Conservation (phyloP, 2,329 filamentous ascomycete genomes). For the Fusarium nanum region DNA sequence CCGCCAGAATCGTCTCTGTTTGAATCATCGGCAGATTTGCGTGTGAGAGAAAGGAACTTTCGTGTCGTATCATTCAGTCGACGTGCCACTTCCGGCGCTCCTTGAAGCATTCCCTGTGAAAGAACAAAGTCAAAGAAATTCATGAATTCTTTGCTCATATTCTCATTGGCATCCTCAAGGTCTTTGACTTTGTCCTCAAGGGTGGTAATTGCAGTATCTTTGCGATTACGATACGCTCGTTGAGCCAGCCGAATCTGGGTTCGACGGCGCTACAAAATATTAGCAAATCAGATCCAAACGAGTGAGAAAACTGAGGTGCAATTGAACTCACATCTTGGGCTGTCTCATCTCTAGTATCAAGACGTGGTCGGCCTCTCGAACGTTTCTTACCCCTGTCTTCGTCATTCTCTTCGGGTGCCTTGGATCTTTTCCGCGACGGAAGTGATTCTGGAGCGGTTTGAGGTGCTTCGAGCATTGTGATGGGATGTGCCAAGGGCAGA, state of each 20-base stretch:
- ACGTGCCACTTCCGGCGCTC: conserved; percentile 66
- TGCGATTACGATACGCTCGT: conserved; percentile 84
- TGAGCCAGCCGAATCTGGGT: conserved; percentile 91
- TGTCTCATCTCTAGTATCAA: conserved; percentile 82
- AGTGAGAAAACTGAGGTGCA: background rate
- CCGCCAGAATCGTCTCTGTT: conserved; percentile 14
- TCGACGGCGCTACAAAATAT: conserved; percentile 72
- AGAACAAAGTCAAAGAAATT: conserved; percentile 72
- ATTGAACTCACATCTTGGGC: conserved; percentile 75
- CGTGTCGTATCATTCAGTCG: conserved; percentile 68
- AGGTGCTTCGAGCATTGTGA: conserved; percentile 23
- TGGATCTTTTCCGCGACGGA: conserved; percentile 42
- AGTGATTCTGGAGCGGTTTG: background rate
- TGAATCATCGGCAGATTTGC: conserved; percentile 55
- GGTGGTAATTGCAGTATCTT: conserved; percentile 81
- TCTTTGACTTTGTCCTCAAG: conserved; percentile 77
- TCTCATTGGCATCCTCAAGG: conserved; percentile 75
- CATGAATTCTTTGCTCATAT: conserved; percentile 79
- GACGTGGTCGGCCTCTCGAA: conserved; percentile 76
- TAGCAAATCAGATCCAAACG: conserved; percentile 26
- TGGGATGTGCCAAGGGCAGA: background rate
- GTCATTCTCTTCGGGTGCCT: conserved; percentile 43
- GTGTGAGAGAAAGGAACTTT: conserved; percentile 67
- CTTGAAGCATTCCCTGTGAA: conserved; percentile 66
- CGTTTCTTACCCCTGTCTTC: conserved; percentile 66